Percentiles rank a stretch among this genome's conserved stretches.
Conservation (phyloP, 2,329 filamentous ascomycete species). For the Tetracladium maxilliforme region DNA sequence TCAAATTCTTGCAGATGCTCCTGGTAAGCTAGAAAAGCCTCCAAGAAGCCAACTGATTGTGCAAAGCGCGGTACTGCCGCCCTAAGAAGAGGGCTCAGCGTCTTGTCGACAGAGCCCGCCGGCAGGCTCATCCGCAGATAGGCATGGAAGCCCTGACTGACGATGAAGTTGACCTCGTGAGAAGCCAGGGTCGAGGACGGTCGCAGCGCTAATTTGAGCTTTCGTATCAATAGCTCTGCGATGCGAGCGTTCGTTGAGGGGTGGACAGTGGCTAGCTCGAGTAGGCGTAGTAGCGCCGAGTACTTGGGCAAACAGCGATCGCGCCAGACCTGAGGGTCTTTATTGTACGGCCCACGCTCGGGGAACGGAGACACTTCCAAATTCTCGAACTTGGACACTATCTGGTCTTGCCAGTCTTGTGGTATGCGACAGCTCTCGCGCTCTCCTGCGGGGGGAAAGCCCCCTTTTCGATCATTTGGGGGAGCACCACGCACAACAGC, state of each 20-base stretch:
- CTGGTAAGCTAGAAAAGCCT: constrained; percentile 45
- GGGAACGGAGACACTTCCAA: constrained; percentile 51
- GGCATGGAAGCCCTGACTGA: constrained; percentile 59
- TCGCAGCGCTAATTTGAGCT: constrained; percentile 48
- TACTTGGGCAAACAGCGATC: constrained; percentile 52
- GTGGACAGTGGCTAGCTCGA: constrained; percentile 46
- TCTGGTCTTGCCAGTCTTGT: constrained; percentile 58
- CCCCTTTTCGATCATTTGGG: constrained; percentile 42
- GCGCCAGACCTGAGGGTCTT: constrained; percentile 46
- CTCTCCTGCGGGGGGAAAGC: constrained; percentile 36
- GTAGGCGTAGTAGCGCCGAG: constrained; percentile 48
- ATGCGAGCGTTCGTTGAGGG: constrained; percentile 53
- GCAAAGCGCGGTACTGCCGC: constrained; percentile 52
- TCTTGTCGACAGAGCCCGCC: constrained; percentile 39
- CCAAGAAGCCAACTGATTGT: constrained; percentile 49
- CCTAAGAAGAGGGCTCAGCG: constrained; percentile 50
- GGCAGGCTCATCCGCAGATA: constrained; percentile 52
- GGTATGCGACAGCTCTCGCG: constrained; percentile 41
- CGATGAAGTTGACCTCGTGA: constrained; percentile 56
- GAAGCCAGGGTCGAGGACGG: constrained; percentile 43
- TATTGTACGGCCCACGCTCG: constrained; percentile 42
- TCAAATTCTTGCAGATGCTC: constrained; percentile 7
- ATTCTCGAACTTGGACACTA: constrained; percentile 53
- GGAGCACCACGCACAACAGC: constrained; percentile 53
- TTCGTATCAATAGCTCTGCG: constrained; percentile 47